A percentile compares a stretch with the other conserved stretches of the same genome.
Evolutionary conservation across 805 yeast species (phyloP).

Genomic region (Clavispora asparagi): DNA sequence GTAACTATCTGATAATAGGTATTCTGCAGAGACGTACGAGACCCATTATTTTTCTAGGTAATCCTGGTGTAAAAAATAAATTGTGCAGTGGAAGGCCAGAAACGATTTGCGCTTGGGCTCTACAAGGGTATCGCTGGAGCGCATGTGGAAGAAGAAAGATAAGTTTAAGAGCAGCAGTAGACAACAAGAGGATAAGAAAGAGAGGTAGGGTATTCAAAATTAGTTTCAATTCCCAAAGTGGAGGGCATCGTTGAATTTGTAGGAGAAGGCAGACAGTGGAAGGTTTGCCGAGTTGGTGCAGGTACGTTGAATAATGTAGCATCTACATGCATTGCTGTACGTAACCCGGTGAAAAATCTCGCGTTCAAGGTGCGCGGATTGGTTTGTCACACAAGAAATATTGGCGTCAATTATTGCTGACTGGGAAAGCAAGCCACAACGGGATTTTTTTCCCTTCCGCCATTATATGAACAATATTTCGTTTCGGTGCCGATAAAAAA

Average conservation of each 20-base stretch:
- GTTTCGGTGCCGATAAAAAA: too few species aligned
- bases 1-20: background rate
- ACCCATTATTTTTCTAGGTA: background rate
- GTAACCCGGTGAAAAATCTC: background rate
- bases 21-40: background rate
- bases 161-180: too few species aligned
- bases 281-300: background rate
- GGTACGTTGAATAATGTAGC: background rate
- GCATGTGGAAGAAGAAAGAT: too few species aligned
- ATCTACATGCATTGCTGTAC: background rate
- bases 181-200: too few species aligned
- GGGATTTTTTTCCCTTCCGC: too few species aligned
- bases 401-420: background rate
- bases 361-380: background rate
- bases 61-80: background rate
- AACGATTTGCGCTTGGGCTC: too few species aligned
- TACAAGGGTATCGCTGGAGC: too few species aligned
- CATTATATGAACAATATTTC: too few species aligned
- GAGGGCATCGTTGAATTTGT: background rate
- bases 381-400: background rate
- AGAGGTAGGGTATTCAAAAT: too few species aligned
- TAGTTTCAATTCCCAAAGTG: too few species aligned
- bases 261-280: background rate
- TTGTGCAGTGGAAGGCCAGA: background rate
- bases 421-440: background rate